phyloP scores from a whole-genome alignment of 495 filamentous ascomycete species.

The Neurospora tetraspora region DNA sequence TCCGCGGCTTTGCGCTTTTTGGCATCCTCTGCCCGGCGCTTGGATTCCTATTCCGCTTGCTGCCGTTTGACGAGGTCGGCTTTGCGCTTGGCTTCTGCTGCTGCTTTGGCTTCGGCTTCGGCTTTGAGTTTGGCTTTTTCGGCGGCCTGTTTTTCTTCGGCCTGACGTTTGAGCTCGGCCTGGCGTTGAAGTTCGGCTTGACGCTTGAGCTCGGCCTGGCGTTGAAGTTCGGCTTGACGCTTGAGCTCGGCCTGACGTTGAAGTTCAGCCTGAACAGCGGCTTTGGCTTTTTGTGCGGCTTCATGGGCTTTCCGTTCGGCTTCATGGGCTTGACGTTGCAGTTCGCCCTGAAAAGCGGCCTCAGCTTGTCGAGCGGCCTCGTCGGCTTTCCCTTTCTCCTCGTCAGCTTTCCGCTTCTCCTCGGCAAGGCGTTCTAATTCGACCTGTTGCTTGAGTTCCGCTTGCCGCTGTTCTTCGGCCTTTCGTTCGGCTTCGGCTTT shows the following conservation, averaged over 20 bases:
- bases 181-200: background rate
- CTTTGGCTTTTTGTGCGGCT: background rate
- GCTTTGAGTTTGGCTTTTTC: background rate
- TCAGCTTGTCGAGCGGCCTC: background rate
- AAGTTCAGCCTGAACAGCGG: background rate
- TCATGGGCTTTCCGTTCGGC: background rate
- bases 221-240: background rate
- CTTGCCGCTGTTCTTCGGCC: background rate
- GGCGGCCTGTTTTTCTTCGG: background rate
- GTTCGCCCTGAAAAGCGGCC: background rate
- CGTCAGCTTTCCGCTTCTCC: background rate
- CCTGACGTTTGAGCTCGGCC: background rate
- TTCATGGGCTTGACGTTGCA: background rate
- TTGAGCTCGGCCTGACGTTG: no score
- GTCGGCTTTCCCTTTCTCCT: background rate
- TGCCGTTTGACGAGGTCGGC: background rate
- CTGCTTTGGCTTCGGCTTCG: background rate
- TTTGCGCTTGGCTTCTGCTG: background rate
- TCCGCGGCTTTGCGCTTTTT: background rate
- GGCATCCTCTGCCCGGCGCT: background rate
- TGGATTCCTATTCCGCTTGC: background rate
- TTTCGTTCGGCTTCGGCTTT: background rate
- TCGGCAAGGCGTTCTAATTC: background rate
- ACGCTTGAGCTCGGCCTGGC: background rate
- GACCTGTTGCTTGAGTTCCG: background rate